Conservation (phyloP, 495 filamentous ascomycete species). For the Aspergillus funiculosus region DNA sequence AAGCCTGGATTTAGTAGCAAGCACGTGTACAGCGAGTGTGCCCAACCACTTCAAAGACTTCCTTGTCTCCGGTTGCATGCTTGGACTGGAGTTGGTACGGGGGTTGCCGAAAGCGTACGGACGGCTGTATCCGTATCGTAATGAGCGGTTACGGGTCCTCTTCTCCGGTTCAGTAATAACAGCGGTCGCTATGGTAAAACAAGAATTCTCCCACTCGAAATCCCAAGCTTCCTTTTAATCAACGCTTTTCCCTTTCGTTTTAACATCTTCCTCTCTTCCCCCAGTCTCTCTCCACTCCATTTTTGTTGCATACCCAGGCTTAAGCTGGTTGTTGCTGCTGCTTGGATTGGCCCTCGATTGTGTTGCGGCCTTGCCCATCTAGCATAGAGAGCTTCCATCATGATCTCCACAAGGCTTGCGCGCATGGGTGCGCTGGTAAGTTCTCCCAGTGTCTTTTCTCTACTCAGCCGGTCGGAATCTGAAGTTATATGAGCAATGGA, state of each 20-base stretch:
- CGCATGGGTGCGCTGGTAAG: slow-evolving; percentile 55
- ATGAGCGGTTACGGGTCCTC: slow-evolving; percentile 42
- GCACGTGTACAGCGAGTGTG: too few species aligned
- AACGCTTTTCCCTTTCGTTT: slow-evolving; percentile 31
- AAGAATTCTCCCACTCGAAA: slow-evolving; percentile 31
- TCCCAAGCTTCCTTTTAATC: slow-evolving; percentile 45
- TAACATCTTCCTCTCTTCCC: slow-evolving; percentile 22
- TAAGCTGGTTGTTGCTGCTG: slow-evolving; percentile 37
- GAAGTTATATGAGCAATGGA: slow-evolving; percentile 6
- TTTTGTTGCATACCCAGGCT: slow-evolving; percentile 28
- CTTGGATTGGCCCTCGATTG: slow-evolving; percentile 33
- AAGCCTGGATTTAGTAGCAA: too few species aligned
- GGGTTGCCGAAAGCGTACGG: slow-evolving; percentile 32
- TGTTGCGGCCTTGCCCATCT: slow-evolving; percentile 28
- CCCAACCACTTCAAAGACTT: too few species aligned
- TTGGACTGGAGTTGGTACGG: slow-evolving; percentile 9
- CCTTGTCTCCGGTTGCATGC: slow-evolving; percentile 29
- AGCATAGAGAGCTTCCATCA: slow-evolving; percentile 42
- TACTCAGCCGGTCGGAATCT: not conserved
- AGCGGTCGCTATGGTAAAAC: slow-evolving; percentile 24
- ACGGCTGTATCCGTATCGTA: slow-evolving; percentile 32
- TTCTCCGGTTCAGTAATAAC: slow-evolving; percentile 36
- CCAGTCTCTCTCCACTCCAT: slow-evolving; percentile 34
- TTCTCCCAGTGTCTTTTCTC: slow-evolving; percentile 9
- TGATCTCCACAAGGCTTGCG: slow-evolving; percentile 53